These are phyloP conservation scores for Paulownia fortunei DNA, from an alignment of 257 asterid species.

Conservation along the genomic window DNA sequence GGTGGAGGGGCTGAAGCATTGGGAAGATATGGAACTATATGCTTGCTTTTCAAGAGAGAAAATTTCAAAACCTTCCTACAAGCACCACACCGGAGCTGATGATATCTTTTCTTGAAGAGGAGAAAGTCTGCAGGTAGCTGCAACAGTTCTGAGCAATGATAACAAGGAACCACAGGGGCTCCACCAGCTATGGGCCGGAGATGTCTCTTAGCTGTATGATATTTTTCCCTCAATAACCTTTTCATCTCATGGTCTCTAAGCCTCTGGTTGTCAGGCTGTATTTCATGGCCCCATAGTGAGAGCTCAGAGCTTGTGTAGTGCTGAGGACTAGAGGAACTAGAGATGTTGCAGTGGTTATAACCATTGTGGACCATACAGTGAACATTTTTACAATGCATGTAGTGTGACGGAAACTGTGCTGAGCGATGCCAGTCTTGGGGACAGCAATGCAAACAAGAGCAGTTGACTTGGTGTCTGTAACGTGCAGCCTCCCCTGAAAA, in stretches of 20 bases:
- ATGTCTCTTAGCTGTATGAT: constrained; percentile 48
- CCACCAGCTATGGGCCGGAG: constrained; percentile 82
- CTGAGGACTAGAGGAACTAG: constrained; percentile 57
- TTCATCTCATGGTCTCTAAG: constrained; percentile 43
- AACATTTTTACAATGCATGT: constrained; percentile 31
- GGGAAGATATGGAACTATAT: constrained; percentile 54
- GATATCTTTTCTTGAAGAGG: constrained; percentile 59
- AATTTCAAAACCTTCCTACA: constrained; percentile 67
- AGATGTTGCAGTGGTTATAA: constrained; percentile 34
- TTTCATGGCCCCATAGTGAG: constrained; percentile 48
- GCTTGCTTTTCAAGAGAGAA: constrained; percentile 53
- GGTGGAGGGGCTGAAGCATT: constrained; percentile 65
- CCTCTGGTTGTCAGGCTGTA: constrained; percentile 45
- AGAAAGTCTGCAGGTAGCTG: constrained; percentile 84
- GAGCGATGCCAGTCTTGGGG: constrained; percentile 57
- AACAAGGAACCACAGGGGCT: constrained; percentile 75
- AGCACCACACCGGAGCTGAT: constrained; percentile 70
- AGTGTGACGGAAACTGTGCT: constrained; percentile 55
- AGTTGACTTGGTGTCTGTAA: constrained; percentile 49
- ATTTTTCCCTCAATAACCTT: constrained; percentile 49
- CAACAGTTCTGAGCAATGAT: constrained; percentile 68
- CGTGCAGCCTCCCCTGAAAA: constrained; percentile 68
- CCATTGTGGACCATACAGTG: constrained; percentile 25
- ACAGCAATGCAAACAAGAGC: constrained; percentile 57
- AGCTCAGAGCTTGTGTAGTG: constrained; percentile 52